Percentiles rank a stretch among this genome's conserved stretches.
phyloP scores from a whole-genome alignment of 768 basidiomycete species.

The Phallus indusiatus region DNA sequence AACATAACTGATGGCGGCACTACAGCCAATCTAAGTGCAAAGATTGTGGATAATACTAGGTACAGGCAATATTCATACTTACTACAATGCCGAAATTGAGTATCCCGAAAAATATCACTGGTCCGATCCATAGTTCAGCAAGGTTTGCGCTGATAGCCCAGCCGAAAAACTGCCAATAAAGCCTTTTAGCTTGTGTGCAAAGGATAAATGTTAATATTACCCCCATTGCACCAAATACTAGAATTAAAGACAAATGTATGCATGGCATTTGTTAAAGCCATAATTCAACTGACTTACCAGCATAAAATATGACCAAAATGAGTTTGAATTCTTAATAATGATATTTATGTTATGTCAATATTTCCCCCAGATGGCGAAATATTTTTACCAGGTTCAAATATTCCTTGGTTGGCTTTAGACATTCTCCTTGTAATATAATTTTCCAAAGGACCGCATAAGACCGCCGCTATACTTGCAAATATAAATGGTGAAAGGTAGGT shows the following conservation, averaged over 20 bases:
- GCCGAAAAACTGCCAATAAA: constrained; percentile 13
- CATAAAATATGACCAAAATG: constrained; percentile 20
- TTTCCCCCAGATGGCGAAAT: neutral
- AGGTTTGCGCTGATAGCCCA: constrained; percentile 12
- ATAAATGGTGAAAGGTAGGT: constrained; percentile 11
- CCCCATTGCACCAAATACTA: constrained; percentile 18
- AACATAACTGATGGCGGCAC: constrained; percentile 13
- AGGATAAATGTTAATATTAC: neutral
- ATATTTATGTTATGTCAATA: constrained; percentile 1
- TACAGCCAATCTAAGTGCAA: constrained; percentile 9
- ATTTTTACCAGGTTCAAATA: constrained; percentile 3
- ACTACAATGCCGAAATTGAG: constrained; percentile 15
- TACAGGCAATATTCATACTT: neutral
- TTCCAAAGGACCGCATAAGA: constrained; percentile 13
- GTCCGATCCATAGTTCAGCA: constrained; percentile 8
- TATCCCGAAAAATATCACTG: constrained; percentile 15
- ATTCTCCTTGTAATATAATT: constrained; percentile 12
- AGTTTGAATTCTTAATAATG: constrained; percentile 13
- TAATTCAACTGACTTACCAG: neutral
- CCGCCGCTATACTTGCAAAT: constrained; percentile 10
- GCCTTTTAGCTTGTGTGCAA: neutral
- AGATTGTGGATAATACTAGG: neutral
- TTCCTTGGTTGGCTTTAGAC: constrained; percentile 8
- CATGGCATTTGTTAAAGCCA: neutral
- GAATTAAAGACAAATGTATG: neutral